phyloP scores from a whole-genome alignment of 345 rosid genomes.

The Arabis hirsuta region DNA sequence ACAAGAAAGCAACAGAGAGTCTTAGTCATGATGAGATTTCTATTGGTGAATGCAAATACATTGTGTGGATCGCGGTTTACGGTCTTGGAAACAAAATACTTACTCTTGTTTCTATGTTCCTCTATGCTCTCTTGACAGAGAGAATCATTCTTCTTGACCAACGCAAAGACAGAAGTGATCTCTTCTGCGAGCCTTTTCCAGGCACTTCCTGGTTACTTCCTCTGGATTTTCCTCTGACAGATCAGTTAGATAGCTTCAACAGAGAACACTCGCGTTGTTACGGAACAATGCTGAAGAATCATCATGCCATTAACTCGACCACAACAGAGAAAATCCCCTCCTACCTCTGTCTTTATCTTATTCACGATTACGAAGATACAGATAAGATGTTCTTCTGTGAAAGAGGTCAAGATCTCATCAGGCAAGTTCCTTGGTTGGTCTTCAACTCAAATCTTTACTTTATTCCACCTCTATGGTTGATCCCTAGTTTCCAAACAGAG shows the following conservation, averaged over 20 bases:
- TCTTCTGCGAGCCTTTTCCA: conserved; percentile 70
- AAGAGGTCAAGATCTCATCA: conserved; percentile 19
- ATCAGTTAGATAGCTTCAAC: conserved; percentile 45
- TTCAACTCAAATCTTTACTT: conserved; percentile 29
- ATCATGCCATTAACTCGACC: conserved; percentile 17
- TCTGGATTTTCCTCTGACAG: conserved; percentile 50
- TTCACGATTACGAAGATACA: conserved; percentile 27
- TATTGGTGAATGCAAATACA: conserved; percentile 52
- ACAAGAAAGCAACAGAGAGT: conserved; percentile 45
- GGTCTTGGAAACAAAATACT: conserved; percentile 70
- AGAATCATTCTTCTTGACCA: conserved; percentile 63
- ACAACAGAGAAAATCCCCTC: conserved; percentile 38
- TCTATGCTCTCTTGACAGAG: conserved; percentile 64
- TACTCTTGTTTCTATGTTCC: conserved; percentile 60
- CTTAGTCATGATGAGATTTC: conserved; percentile 31
- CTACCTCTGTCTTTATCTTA: conserved; percentile 34
- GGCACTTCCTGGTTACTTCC: conserved; percentile 63
- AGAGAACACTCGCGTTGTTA: conserved; percentile 26
- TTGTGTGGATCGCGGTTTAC: conserved; percentile 55
- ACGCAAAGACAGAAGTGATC: conserved; percentile 52
- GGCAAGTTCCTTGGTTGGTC: conserved; percentile 44
- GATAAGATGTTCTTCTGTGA: conserved; percentile 48
- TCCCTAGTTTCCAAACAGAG: conserved; percentile 27
- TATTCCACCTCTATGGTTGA: conserved; percentile 42
- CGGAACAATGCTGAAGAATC: conserved; percentile 36